phyloP scores from a whole-genome alignment of 495 filamentous ascomycete genomes.

The Penicillium manginii region DNA sequence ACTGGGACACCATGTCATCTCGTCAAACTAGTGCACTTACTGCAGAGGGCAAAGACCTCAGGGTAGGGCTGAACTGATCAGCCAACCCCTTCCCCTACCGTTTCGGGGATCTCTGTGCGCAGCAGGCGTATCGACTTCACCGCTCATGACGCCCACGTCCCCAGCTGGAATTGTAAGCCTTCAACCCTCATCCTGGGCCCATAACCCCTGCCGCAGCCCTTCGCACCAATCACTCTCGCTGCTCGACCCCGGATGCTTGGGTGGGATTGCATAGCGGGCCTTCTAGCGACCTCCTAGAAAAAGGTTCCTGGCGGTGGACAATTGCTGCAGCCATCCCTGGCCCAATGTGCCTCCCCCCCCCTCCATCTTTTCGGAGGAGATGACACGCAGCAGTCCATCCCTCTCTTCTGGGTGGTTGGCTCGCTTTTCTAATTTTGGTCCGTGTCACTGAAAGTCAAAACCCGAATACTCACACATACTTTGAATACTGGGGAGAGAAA shows the following conservation, averaged over 20 bases:
- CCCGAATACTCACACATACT: background rate
- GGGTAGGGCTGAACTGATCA: slow-evolving; percentile 4
- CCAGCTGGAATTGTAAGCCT: slow-evolving; percentile 29
- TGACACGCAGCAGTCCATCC: slow-evolving; percentile 14
- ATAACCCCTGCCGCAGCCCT: slow-evolving; percentile 19
- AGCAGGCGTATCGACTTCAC: slow-evolving; percentile 18
- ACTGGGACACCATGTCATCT: too few relatives aligned
- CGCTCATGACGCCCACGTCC: slow-evolving; percentile 27
- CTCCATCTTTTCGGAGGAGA: slow-evolving; percentile 4
- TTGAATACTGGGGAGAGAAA: background rate
- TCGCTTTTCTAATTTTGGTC: slow-evolving; percentile 11
- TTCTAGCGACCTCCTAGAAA: slow-evolving; percentile 41
- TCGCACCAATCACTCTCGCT: slow-evolving; percentile 20
- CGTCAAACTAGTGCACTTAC: background rate
- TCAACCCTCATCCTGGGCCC: slow-evolving; percentile 24
- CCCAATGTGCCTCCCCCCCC: background rate
- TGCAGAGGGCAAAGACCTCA: slow-evolving; percentile 1
- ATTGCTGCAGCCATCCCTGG: slow-evolving; percentile 18
- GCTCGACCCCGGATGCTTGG: slow-evolving; percentile 29
- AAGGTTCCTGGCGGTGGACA: slow-evolving; percentile 37
- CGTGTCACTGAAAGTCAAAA: slow-evolving; percentile 13
- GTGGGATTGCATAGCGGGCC: slow-evolving; percentile 23
- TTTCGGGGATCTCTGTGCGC: background rate
- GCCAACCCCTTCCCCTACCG: background rate
- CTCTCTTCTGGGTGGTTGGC: background rate